phyloP scores from a whole-genome alignment of 1,139 yeast genomes.

The Protomyces inundatus region DNA sequence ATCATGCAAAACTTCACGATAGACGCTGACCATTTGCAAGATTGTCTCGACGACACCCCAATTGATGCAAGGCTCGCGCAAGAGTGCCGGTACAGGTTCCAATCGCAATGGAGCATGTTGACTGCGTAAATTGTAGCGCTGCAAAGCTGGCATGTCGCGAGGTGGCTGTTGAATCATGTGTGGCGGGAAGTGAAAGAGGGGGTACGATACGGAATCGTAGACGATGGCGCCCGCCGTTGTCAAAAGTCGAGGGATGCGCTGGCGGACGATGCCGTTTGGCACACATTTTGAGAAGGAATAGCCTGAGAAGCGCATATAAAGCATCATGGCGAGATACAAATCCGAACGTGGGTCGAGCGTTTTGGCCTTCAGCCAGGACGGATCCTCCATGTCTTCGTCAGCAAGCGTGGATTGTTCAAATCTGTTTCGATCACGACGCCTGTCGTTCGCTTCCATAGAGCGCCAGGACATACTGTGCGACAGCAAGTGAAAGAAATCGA shows the following conservation, averaged over 20 bases:
- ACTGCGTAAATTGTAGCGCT: background rate
- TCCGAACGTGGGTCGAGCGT: slow-evolving; percentile 15
- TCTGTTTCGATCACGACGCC: no score
- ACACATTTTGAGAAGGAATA: background rate
- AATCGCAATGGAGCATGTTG: background rate
- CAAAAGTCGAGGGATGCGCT: background rate
- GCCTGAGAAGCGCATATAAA: slow-evolving; percentile 2
- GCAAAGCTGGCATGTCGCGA: background rate
- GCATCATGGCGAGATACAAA: slow-evolving; percentile 1
- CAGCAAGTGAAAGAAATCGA: background rate
- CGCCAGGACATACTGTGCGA: background rate
- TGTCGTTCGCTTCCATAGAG: background rate
- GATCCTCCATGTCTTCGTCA: background rate
- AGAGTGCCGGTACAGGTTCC: background rate
- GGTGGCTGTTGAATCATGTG: background rate
- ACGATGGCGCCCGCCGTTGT: slow-evolving; percentile 5
- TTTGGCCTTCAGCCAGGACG: slow-evolving; percentile 8
- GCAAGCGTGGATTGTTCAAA: background rate
- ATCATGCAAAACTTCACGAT: slow-evolving; percentile 4
- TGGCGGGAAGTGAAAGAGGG: slow-evolving; percentile 15
- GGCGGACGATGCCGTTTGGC: background rate
- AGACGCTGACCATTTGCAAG: slow-evolving; percentile 9
- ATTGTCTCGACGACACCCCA: slow-evolving; percentile 25
- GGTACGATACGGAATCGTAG: slow-evolving; percentile 10
- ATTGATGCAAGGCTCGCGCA: slow-evolving; percentile 9